Evolutionary conservation across 75 land plant species (phyloP).

Genomic region (Picea sitchensis): DNA sequence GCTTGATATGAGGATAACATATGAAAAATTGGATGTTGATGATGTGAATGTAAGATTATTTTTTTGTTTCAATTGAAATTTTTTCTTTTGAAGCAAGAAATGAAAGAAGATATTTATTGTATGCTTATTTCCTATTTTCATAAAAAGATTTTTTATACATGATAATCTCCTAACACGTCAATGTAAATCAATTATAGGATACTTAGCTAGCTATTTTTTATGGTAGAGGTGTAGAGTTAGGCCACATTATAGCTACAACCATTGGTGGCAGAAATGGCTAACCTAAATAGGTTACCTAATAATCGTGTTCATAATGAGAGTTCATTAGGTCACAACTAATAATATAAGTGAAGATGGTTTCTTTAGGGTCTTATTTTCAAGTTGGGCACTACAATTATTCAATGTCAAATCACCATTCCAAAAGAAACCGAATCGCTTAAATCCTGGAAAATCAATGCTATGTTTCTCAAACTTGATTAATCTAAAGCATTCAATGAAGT

Average conservation of each 20-base stretch:
- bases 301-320: neutral
- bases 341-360: neutral
- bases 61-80: neutral
- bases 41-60: constrained; percentile 19
- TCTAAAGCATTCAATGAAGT: too few species aligned
- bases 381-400: too few species aligned
- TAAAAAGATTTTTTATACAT: neutral
- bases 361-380: neutral
- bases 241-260: constrained; percentile 28
- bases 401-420: too few species aligned
- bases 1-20: neutral
- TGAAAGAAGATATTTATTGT: too few species aligned
- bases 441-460: too few species aligned
- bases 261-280: constrained; percentile 91
- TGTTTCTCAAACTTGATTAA: too few species aligned
- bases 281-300: too few species aligned
- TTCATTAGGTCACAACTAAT: neutral
- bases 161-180: neutral
- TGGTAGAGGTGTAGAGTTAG: constrained; percentile 43
- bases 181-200: neutral
- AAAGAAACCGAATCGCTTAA: too few species aligned
- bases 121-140: too few species aligned
- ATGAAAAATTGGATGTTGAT: constrained; percentile 35
- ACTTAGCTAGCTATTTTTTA: neutral
- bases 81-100: too few species aligned